These are phyloP conservation scores for Grigorovia transvaalensis DNA, from an alignment of 805 yeast species.

Conservation along the genomic window DNA sequence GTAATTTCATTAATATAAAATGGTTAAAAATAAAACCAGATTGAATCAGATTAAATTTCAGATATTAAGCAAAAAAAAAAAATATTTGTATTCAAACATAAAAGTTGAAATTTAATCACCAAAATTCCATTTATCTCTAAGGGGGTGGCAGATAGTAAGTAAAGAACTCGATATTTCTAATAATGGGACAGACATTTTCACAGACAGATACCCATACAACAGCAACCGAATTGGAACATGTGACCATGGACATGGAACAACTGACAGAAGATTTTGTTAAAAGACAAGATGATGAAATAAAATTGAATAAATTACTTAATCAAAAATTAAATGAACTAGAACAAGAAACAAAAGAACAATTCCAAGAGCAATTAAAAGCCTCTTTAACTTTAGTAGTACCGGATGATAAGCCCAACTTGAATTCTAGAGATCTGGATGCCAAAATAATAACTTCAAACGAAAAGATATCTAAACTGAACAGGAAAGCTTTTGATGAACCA, in stretches of 20 bases:
- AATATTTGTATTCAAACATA: too few relatives aligned
- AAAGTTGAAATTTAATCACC: too few relatives aligned
- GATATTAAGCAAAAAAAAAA: too few relatives aligned
- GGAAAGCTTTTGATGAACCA: constrained; percentile 22
- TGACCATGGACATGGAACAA: neutral
- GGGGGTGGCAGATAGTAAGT: neutral
- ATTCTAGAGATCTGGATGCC: constrained; percentile 29
- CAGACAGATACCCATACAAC: neutral
- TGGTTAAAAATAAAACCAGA: too few relatives aligned
- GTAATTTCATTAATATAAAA: too few relatives aligned
- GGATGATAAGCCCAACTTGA: constrained; percentile 24
- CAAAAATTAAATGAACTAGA: constrained; percentile 47
- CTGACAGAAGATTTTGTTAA: constrained; percentile 44
- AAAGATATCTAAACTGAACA: constrained; percentile 23
- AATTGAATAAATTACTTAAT: constrained; percentile 54
- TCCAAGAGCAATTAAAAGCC: constrained; percentile 40
- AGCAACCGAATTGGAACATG: too few relatives aligned
- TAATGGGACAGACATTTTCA: neutral
- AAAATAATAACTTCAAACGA: constrained; percentile 32
- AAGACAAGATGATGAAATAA: constrained; percentile 56
- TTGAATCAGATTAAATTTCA: too few relatives aligned
- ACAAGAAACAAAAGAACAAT: constrained; percentile 38
- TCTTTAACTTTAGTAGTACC: constrained; percentile 29
- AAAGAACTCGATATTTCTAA: neutral
- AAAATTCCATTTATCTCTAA: too few relatives aligned